Evolutionary conservation across 495 filamentous ascomycete species (phyloP), one percentile per base, ranked within the genome.

Genomic region (Aeminium ludgeri): DNA sequence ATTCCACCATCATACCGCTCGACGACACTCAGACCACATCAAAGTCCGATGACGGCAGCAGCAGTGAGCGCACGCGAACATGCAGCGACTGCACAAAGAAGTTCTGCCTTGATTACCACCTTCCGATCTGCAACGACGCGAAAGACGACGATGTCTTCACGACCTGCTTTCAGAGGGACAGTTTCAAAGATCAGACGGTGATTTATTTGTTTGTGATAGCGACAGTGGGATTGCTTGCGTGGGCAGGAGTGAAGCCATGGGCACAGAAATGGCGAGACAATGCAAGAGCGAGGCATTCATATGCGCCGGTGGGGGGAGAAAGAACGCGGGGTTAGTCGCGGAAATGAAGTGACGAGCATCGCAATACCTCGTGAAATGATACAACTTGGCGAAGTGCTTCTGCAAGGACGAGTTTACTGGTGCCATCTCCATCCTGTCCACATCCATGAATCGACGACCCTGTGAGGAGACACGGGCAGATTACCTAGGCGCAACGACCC

Each of bases 161-260:
- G 12, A 82, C 74, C 17, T 97, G 89, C 60, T 95, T 95, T 60
- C 86, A 94, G 59, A 69, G 87, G 45, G 87, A 96, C 56, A 86
- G 80, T 20, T 65, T 70, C 41, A 94, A 94, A 60, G 87, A 93
- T 52, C 70, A 84, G 59, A 70, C 86, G 25, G 86, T 97, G 19
- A 86, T 97, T 0, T 81, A 86, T 55, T 78, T 86, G 4, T 97
- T 97, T 56, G 84, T 97, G 18, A 60, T 86, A 42, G 78, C 82
- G 27, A 95, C 86, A 4, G 67, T 74, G n/a, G 82, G 82, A 2
- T 55, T 97, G 47, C 63, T 96, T 40, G 68, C 65, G 23, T 95
- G 82, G 74, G 87, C 89, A 1, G 72, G 70, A 12, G 58, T 80
- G 13, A 76, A 74, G 58, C 66, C 73, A 28, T 79, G 77, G 63